Percentiles rank a stretch among this genome's conserved stretches.
phyloP scores from a whole-genome alignment of 2,329 filamentous ascomycete species.

The Amphichorda felina region DNA sequence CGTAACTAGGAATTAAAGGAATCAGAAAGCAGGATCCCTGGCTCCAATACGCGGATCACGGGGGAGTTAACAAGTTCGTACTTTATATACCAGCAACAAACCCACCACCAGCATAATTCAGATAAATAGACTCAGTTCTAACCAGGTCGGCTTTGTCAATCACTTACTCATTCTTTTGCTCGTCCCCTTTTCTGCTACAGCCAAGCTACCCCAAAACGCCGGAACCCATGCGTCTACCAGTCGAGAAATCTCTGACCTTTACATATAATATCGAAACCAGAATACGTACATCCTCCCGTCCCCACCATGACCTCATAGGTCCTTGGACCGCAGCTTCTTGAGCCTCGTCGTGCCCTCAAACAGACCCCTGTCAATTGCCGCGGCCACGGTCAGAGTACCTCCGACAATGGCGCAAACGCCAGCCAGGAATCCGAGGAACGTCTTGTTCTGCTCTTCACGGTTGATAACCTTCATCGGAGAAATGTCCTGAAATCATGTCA shows the following conservation, averaged over 20 bases:
- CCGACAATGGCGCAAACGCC: conserved; percentile 92
- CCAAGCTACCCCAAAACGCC: conserved; percentile 1
- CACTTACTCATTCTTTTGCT: background rate
- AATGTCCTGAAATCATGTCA: conserved; percentile 55
- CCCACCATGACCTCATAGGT: conserved; percentile 25
- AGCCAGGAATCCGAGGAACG: conserved; percentile 83
- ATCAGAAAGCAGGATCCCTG: too few species aligned
- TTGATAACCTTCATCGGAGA: conserved; percentile 99
- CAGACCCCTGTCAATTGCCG: conserved; percentile 78
- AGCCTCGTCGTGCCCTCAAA: conserved; percentile 80
- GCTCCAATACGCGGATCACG: too few species aligned
- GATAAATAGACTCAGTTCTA: too few species aligned
- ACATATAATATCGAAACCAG: background rate
- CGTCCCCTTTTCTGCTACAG: background rate
- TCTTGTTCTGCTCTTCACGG: conserved; percentile 79
- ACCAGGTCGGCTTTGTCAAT: too few species aligned
- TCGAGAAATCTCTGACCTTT: background rate
- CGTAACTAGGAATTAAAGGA: too few species aligned
- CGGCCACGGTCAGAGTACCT: conserved; percentile 89
- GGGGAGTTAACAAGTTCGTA: too few species aligned
- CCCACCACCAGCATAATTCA: background rate
- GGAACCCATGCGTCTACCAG: conserved; percentile 1
- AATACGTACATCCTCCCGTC: background rate
- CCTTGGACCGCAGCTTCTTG: conserved; percentile 71
- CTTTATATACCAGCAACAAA: too few species aligned